Evolutionary conservation across 768 basidiomycete genomes (phyloP), one percentile per base, ranked within the genome.

Genomic region (Gloeostereum incarnatum): DNA sequence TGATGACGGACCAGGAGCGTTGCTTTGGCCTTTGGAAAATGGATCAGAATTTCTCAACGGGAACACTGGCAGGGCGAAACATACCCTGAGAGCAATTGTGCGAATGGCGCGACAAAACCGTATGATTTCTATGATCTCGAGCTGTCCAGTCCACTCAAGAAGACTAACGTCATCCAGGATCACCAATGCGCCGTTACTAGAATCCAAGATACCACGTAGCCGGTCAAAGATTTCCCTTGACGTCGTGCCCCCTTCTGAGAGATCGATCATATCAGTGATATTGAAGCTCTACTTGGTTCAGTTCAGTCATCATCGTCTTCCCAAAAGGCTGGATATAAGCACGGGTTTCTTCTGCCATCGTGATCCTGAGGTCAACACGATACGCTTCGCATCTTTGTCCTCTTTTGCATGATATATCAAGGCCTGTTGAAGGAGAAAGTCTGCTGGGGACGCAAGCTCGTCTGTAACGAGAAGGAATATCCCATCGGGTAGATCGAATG

Each of bases 111-210:
- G 75, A 20, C 60, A 48, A 43, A 87, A 76, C 5, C 76, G 69
- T 13, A 56, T 57, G 25, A 87, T 49, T 16, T 79, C 78, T 5
- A 65, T 41, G 0, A 53, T n/a, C n/a, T n/a, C 40, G 2, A 74
- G 53, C 40, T 73, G 60, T 2, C 85, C 86, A 13, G 81, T 70
- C 83, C 85, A 89, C 49, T 81, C 73, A 1, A 88, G 65, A 27
- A 70, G 62, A 0, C 79, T 55, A 30, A 84, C 60, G 38, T 83
- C 81, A 44, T 89, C 86, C n/a, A 88, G 49, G 31, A 89, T 70
- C 16, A 88, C 62, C 9, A 85, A 56, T 7, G 50, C 37, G 6
- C 50, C 49, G 21, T 44, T 42, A 0, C 49, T 40, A 5, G 33
- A 42, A 10, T 44, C 34, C 3, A 70, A 43, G 5, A 49, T 44